Conservation (phyloP, 768 basidiomycete species). For the Ephemerocybe angulata region DNA sequence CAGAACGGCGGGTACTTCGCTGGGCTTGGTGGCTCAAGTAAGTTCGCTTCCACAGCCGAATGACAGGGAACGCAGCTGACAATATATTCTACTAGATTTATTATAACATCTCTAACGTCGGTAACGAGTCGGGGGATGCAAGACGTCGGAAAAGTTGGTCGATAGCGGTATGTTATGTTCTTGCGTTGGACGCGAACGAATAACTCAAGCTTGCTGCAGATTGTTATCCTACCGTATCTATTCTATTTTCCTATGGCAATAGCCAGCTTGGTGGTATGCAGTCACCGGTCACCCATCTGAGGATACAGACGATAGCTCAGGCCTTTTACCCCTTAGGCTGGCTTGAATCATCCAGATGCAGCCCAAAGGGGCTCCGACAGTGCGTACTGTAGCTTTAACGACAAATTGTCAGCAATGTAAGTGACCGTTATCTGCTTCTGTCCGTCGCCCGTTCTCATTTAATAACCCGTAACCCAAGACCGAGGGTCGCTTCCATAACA, state of each 20-base stretch:
- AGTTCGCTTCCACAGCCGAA: background rate
- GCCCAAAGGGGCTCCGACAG: background rate
- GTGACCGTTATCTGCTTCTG: no score
- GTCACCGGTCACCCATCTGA: no score
- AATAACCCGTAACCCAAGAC: background rate
- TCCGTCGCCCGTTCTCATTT: background rate
- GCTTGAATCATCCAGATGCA: background rate
- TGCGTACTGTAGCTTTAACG: constrained; percentile 5
- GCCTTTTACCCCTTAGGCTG: background rate
- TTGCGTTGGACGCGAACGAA: no score
- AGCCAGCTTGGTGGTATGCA: constrained; percentile 11
- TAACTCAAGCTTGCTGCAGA: no score
- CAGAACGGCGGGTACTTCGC: constrained; percentile 21
- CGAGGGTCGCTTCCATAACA: constrained; percentile 16
- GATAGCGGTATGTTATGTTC: background rate
- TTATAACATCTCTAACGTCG: constrained; percentile 11
- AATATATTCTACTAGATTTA: background rate
- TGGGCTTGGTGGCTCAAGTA: constrained; percentile 22
- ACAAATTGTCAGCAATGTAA: constrained; percentile 17
- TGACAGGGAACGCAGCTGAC: background rate
- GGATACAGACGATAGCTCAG: no score
- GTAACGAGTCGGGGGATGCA: background rate
- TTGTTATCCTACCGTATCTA: constrained; percentile 17
- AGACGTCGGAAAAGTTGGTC: background rate
- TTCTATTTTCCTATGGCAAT: constrained; percentile 12